A percentile compares a stretch with the other conserved stretches of the same genome.
These are phyloP conservation scores for Phyllosticta citrichinensis DNA, from an alignment of 2,329 filamentous ascomycete genomes.

Conservation along the genomic window DNA sequence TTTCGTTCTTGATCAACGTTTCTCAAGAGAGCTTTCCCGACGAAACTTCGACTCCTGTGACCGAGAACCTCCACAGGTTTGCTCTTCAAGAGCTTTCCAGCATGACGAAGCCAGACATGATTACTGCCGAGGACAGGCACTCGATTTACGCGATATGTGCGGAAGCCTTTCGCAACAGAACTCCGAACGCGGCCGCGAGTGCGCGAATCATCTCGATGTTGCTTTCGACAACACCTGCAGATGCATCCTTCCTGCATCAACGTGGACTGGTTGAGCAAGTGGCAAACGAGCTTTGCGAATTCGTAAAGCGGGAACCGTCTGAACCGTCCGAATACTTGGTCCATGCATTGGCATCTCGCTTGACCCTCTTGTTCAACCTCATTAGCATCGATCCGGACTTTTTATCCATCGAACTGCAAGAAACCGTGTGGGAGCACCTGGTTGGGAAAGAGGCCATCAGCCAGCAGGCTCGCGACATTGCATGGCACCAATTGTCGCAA, in stretches of 20 bases:
- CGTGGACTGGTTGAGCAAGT: constrained; percentile 21
- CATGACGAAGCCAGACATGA: constrained; percentile 46
- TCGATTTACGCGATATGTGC: constrained; percentile 59
- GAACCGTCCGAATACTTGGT: constrained; percentile 9
- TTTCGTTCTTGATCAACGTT: constrained; percentile 53
- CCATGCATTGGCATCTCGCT: constrained; percentile 28
- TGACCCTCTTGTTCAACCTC: constrained; percentile 48
- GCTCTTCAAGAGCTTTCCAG: constrained; percentile 51
- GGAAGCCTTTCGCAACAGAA: constrained; percentile 54
- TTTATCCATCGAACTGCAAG: constrained; percentile 52
- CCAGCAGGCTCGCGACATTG: constrained; percentile 50
- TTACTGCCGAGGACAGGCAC: constrained; percentile 45
- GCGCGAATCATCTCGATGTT: constrained; percentile 45
- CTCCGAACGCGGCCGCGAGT: constrained; percentile 59
- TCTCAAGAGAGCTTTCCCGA: constrained; percentile 59
- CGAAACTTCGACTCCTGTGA: constrained; percentile 44
- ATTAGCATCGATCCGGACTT: constrained; percentile 52
- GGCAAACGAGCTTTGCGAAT: constrained; percentile 30
- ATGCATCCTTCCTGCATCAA: constrained; percentile 19
- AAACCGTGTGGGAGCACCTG: constrained; percentile 60
- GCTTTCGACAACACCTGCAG: constrained; percentile 3
- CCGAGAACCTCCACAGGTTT: constrained; percentile 53
- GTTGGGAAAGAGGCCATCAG: constrained; percentile 55
- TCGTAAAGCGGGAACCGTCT: constrained; percentile 19
- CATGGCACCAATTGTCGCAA: constrained; percentile 57